phyloP scores from a whole-genome alignment of 371 early-diverging fungal species.

The Mucor irregularis region DNA sequence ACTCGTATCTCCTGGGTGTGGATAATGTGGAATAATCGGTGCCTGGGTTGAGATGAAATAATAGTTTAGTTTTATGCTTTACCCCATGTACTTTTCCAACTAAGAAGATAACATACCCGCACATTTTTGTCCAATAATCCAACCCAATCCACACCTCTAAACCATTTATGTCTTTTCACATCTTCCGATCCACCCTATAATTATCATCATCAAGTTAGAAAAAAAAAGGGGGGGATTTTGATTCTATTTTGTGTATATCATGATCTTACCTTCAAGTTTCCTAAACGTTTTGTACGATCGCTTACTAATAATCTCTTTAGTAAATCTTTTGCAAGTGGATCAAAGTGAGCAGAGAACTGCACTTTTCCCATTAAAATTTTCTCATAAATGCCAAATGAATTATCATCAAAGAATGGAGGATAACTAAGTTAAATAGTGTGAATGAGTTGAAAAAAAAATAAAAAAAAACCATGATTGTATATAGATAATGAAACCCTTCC shows the following conservation, averaged over 20 bases:
- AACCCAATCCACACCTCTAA: conserved; percentile 82
- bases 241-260: neutral
- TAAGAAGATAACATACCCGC: too few relatives aligned
- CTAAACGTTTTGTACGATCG: conserved; percentile 86
- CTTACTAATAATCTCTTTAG: conserved; percentile 85
- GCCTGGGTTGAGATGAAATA: too few relatives aligned
- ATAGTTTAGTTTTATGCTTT: too few relatives aligned
- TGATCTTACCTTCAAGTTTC: conserved; percentile 61
- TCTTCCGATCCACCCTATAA: conserved; percentile 71
- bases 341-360: conserved; percentile 88
- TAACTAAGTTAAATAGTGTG: too few relatives aligned
- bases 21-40: conserved; percentile 79
- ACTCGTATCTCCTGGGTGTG: conserved; percentile 91
- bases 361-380: conserved; percentile 88
- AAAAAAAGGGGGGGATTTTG: neutral
- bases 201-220: neutral
- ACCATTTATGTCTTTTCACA: conserved; percentile 86
- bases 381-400: conserved; percentile 89
- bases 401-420: conserved; percentile 97
- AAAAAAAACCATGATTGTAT: neutral
- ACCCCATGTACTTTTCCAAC: too few relatives aligned
- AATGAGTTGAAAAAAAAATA: neutral
- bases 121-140: conserved; percentile 71
- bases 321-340: conserved; percentile 86
- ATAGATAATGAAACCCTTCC: neutral